A percentile compares a stretch with the other conserved stretches of the same genome.
Conservation (phyloP, 306 rosid species). For the Sesbania bispinosa region DNA sequence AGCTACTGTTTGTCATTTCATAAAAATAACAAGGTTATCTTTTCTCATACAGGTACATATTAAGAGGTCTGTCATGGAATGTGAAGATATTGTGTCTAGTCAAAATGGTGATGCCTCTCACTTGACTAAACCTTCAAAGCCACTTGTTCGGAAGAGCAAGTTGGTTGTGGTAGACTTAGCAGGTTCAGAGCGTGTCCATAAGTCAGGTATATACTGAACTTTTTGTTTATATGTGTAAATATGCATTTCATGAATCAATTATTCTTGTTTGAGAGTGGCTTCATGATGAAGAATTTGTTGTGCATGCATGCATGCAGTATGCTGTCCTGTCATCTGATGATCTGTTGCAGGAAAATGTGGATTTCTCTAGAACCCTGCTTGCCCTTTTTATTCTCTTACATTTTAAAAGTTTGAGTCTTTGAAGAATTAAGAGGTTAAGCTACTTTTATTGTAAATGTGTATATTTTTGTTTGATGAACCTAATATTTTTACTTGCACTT, state of each 20-base stretch:
- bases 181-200: slow-evolving; percentile 94
- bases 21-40: slow-evolving; percentile 13
- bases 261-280: background rate
- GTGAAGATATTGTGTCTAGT: slow-evolving; percentile 51
- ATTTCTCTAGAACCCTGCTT: background rate
- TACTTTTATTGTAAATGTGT: background rate
- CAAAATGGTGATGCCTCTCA: slow-evolving; percentile 74
- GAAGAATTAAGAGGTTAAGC: slow-evolving; percentile 5
- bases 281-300: slow-evolving; percentile 11
- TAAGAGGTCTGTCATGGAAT: slow-evolving; percentile 69
- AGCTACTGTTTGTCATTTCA: slow-evolving; percentile 12
- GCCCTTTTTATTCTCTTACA: background rate
- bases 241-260: slow-evolving; percentile 11
- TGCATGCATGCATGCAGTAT: slow-evolving; percentile 11
- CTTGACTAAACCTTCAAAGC: slow-evolving; percentile 67
- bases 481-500: background rate
- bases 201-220: slow-evolving; percentile 69
- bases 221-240: background rate
- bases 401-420: background rate
- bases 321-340: background rate
- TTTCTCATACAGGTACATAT: slow-evolving; percentile 71
- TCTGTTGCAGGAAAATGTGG: background rate
- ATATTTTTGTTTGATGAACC: background rate
- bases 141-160: slow-evolving; percentile 89
- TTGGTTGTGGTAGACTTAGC: slow-evolving; percentile 96